A percentile compares a stretch with the other conserved stretches of the same genome.
Conservation (phyloP, 2,329 filamentous ascomycete species). For the Raffaelea arxii region DNA sequence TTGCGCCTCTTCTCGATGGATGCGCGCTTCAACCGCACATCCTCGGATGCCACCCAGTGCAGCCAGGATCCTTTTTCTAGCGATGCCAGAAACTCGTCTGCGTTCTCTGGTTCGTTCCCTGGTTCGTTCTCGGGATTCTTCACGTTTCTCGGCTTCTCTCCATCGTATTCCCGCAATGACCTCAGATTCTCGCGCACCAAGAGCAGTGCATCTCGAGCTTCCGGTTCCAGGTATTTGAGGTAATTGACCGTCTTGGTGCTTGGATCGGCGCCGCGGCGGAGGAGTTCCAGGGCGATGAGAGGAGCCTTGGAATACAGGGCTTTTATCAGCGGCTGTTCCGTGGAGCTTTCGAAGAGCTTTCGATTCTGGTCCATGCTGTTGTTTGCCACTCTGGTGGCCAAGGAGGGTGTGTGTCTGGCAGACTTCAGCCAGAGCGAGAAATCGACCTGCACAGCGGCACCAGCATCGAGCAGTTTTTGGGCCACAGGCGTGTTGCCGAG, state of each 20-base stretch:
- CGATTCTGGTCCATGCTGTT: conserved; percentile 37
- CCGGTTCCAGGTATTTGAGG: conserved; percentile 16
- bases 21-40: conserved; percentile 24
- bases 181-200: conserved; percentile 42
- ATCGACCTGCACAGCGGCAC: conserved; percentile 49
- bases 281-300: conserved; percentile 43
- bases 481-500: conserved; percentile 42
- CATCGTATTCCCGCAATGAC: conserved; percentile 36
- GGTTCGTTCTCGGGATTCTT: conserved; percentile 20
- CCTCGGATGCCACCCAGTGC: conserved; percentile 39
- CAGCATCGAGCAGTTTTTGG: conserved; percentile 51
- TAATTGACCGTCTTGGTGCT: conserved; percentile 39
- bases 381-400: conserved; percentile 22
- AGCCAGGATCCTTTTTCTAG: conserved; percentile 49
- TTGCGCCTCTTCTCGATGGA: conserved; percentile 22
- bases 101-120: conserved; percentile 22
- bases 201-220: conserved; percentile 43
- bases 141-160: conserved; percentile 15
- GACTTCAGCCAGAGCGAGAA: conserved; percentile 57
- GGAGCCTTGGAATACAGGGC: conserved; percentile 43
- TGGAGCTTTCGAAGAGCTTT: conserved; percentile 31
- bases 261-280: conserved; percentile 55
- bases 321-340: conserved; percentile 57
- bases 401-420: conserved; percentile 20
- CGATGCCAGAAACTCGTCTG: conserved; percentile 43